Percentiles rank a stretch among this genome's conserved stretches.
phyloP scores from a whole-genome alignment of 495 filamentous ascomycete genomes.

The Aspergillus incahuasiensis region DNA sequence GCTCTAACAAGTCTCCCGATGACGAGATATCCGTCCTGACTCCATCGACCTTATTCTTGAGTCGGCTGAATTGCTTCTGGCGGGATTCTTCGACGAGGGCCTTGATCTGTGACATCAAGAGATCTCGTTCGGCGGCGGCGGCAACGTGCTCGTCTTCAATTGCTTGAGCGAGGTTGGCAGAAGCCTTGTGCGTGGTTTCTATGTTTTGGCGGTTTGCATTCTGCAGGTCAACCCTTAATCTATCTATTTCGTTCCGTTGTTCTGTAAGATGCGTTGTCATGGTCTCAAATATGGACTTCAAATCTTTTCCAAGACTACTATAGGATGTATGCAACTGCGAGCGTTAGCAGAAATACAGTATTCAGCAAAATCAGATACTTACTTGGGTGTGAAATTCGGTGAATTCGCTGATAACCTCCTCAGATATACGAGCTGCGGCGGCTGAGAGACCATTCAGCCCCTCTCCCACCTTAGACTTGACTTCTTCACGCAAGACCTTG shows the following conservation, averaged over 20 bases:
- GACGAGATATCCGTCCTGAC: conserved; percentile 60
- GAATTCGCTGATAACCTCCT: conserved; percentile 86
- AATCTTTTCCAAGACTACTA: conserved; percentile 79
- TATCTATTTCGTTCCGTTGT: conserved; percentile 75
- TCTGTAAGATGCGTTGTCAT: conserved; percentile 64
- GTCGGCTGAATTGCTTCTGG: conserved; percentile 66
- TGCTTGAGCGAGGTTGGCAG: conserved; percentile 62
- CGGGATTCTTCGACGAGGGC: conserved; percentile 67
- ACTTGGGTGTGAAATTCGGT: conserved; percentile 72
- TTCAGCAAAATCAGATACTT: conserved; percentile 10
- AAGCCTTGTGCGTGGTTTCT: conserved; percentile 59
- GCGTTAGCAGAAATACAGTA: conserved; percentile 17
- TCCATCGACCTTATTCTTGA: conserved; percentile 55
- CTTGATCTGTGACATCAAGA: conserved; percentile 71
- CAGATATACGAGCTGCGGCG: conserved; percentile 82
- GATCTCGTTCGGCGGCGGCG: conserved; percentile 68
- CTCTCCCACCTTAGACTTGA: conserved; percentile 79
- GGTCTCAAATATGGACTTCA: conserved; percentile 79
- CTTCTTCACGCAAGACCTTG: conserved; percentile 76
- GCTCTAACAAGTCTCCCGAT: conserved; percentile 59
- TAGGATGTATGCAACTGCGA: conserved; percentile 74
- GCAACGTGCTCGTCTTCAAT: conserved; percentile 70
- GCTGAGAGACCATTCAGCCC: conserved; percentile 78
- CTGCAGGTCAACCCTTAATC: conserved; percentile 63
- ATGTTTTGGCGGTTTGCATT: conserved; percentile 60